Conservation (phyloP, 441 rosid genomes). For the Rhodomyrtus psidioides region DNA sequence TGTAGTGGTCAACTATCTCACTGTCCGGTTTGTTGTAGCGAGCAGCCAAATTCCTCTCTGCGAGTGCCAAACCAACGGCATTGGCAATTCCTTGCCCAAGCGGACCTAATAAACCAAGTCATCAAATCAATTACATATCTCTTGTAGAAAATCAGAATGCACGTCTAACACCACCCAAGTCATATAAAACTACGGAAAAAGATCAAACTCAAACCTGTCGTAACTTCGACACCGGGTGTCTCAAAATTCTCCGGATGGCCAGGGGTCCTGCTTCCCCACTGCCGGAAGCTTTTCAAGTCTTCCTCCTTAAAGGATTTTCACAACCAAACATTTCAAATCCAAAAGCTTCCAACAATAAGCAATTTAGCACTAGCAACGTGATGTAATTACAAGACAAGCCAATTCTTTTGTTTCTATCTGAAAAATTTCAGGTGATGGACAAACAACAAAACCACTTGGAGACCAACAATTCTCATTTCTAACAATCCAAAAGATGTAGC, state of each 20-base stretch:
- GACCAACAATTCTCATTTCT: neutral
- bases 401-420: neutral
- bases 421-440: neutral
- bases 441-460: neutral
- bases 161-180: neutral
- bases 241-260: conserved; percentile 99
- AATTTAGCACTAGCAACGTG: neutral
- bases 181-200: neutral
- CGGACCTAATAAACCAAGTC: conserved; percentile 49
- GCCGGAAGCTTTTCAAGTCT: conserved; percentile 87
- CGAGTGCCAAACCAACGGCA: conserved; percentile 99
- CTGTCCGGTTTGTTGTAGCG: conserved; percentile 88
- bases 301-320: conserved; percentile 47
- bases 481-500: neutral
- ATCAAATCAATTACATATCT: neutral
- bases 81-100: conserved; percentile 98
- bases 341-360: neutral
- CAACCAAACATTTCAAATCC: neutral
- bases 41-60: conserved; percentile 95
- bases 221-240: conserved; percentile 97
- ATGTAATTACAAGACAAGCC: neutral
- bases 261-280: conserved; percentile 94
- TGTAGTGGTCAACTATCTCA: conserved; percentile 91
- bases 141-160: neutral
- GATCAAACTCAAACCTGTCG: conserved; percentile 65